Conservation (phyloP, 2,329 filamentous ascomycete species). For the Paracoccidioides lutzii region DNA sequence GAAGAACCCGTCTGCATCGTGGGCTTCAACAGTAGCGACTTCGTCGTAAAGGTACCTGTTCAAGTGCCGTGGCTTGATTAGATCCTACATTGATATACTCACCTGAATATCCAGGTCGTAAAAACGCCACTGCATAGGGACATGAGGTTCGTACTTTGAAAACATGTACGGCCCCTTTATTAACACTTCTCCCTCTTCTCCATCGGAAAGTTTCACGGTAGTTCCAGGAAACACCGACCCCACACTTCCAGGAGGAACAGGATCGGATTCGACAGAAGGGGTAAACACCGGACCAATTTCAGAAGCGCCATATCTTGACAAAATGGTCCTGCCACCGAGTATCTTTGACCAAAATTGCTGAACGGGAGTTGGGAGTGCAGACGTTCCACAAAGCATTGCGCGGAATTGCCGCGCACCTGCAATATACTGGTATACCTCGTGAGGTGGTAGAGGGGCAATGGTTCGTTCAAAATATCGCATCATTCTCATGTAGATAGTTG, state of each 20-base stretch:
- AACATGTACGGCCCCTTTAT: conserved; percentile 11
- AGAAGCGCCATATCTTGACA: conserved; percentile 27
- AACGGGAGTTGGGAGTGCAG: conserved; percentile 7
- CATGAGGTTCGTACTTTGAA: conserved; percentile 5
- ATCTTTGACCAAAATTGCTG: conserved; percentile 12
- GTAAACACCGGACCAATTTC: conserved; percentile 31
- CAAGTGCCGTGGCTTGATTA: neutral
- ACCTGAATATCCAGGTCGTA: neutral
- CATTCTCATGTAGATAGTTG: conserved; percentile 10
- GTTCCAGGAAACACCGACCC: conserved; percentile 26
- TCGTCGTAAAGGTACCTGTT: conserved; percentile 4
- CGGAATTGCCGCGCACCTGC: conserved; percentile 6
- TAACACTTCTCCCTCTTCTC: conserved; percentile 14
- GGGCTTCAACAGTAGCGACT: conserved; percentile 5
- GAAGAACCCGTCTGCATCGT: conserved; percentile 11
- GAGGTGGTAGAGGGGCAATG: conserved; percentile 1
- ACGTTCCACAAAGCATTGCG: conserved; percentile 8
- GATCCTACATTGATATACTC: neutral
- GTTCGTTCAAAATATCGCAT: conserved; percentile 10
- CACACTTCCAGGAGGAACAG: conserved; percentile 17
- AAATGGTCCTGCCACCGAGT: conserved; percentile 9
- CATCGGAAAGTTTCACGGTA: conserved; percentile 25
- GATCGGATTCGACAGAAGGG: conserved; percentile 16
- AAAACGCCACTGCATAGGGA: conserved; percentile 15
- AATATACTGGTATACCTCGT: conserved; percentile 5